Evolutionary conservation across 2,329 filamentous ascomycete genomes (phyloP).

Genomic region (Capronia epimyces): DNA sequence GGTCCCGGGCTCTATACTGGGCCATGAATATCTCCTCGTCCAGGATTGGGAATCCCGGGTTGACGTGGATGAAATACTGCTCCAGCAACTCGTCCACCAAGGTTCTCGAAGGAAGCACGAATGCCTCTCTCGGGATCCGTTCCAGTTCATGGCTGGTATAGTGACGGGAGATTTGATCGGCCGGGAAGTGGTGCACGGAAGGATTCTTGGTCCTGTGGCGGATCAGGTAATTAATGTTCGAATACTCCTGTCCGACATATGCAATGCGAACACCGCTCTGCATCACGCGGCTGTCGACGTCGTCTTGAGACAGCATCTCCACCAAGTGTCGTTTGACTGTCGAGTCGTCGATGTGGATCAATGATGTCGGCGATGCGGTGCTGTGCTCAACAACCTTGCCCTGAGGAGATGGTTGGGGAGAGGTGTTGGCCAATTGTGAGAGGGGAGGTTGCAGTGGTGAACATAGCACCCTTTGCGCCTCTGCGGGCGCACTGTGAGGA

Average conservation of each 20-base stretch:
- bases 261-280: neutral
- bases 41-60: conserved; percentile 49
- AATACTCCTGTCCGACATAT: conserved; percentile 6
- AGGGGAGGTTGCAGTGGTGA: neutral
- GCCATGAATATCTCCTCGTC: conserved; percentile 50
- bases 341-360: conserved; percentile 1
- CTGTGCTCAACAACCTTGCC: neutral
- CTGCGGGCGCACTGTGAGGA: neutral
- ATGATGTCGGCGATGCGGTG: neutral
- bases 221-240: conserved; percentile 6
- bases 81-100: conserved; percentile 42
- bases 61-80: conserved; percentile 49
- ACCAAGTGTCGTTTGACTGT: conserved; percentile 5
- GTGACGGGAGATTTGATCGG: neutral
- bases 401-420: neutral
- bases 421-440: neutral
- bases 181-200: conserved; percentile 6
- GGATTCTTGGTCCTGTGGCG: conserved; percentile 2
- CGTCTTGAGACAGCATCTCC: conserved; percentile 8
- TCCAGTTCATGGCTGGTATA: neutral
- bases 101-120: neutral
- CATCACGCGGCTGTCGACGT: conserved; percentile 3
- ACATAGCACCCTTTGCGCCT: neutral
- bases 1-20: conserved; percentile 46
- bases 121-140: conserved; percentile 3